Conservation (phyloP, 495 filamentous ascomycete genomes). For the Xylaria palmicola region DNA sequence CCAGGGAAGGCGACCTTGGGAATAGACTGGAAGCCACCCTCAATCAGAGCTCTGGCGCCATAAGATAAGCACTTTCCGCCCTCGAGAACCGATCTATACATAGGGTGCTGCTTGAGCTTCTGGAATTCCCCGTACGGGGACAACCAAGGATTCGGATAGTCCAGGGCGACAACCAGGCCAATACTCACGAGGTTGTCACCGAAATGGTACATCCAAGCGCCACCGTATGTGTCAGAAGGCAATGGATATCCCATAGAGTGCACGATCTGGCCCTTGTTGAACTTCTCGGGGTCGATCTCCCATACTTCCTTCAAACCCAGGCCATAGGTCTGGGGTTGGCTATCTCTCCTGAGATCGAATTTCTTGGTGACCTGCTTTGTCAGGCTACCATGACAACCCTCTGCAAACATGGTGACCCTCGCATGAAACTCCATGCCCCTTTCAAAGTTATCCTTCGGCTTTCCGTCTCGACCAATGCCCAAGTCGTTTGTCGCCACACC, state of each 20-base stretch:
- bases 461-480: conserved; percentile 75
- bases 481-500: conserved; percentile 97
- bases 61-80: conserved; percentile 98
- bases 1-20: conserved; percentile 96
- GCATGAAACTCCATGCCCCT: conserved; percentile 99
- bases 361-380: conserved; percentile 96
- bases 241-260: conserved; percentile 96
- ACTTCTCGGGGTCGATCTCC: conserved; percentile 94
- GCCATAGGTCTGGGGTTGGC: conserved; percentile 91
- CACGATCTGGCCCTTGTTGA: conserved; percentile 76
- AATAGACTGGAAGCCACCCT: conserved; percentile 97
- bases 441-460: conserved; percentile 89
- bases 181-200: conserved; percentile 95
- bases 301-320: conserved; percentile 95
- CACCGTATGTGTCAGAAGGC: conserved; percentile 86
- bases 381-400: conserved; percentile 95
- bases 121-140: conserved; percentile 97
- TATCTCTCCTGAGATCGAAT: conserved; percentile 85
- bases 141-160: conserved; percentile 96
- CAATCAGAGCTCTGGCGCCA: conserved; percentile 86
- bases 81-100: conserved; percentile 77
- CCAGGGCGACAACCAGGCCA: conserved; percentile 88
- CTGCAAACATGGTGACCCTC: conserved; percentile 85
- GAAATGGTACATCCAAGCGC: conserved; percentile 98
- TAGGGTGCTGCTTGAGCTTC: conserved; percentile 95